These are phyloP conservation scores for Ogataea glucozyma DNA, from an alignment of 805 yeast genomes.

Conservation along the genomic window DNA sequence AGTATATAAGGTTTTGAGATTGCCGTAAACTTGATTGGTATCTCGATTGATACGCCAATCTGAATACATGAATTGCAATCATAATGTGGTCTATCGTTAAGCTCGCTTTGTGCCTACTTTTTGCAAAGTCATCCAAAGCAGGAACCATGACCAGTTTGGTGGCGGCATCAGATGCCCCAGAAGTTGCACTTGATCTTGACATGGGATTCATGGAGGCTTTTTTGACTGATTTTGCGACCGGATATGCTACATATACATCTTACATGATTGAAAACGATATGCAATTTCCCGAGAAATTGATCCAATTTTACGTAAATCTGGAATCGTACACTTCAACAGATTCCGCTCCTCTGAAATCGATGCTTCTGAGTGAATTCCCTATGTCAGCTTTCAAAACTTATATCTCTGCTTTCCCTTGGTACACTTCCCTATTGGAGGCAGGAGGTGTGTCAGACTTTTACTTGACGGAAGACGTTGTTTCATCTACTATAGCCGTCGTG, in stretches of 20 bases:
- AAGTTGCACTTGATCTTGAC: slow-evolving; percentile 37
- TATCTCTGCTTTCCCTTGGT: slow-evolving; percentile 38
- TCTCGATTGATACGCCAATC: background rate
- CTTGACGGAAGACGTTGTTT: slow-evolving; percentile 31
- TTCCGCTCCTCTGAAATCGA: slow-evolving; percentile 25
- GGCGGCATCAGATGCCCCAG: slow-evolving; percentile 27
- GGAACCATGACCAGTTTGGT: slow-evolving; percentile 25
- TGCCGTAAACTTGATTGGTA: background rate
- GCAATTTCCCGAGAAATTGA: slow-evolving; percentile 30
- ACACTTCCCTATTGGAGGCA: slow-evolving; percentile 27
- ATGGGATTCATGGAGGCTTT: slow-evolving; percentile 34
- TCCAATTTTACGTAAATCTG: slow-evolving; percentile 31
- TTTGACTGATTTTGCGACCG: slow-evolving; percentile 33
- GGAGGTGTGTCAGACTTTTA: slow-evolving; percentile 30
- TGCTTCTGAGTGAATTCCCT: slow-evolving; percentile 34
- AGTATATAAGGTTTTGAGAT: background rate
- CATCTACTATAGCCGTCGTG: slow-evolving; percentile 19
- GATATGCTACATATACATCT: slow-evolving; percentile 35
- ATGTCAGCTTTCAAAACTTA: slow-evolving; percentile 35
- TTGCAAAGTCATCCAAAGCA: background rate
- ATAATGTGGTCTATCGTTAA: background rate
- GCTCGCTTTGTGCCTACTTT: background rate
- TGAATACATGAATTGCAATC: too few relatives aligned
- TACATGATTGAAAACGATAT: slow-evolving; percentile 35
- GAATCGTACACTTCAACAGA: slow-evolving; percentile 20